Percentiles rank a stretch among this genome's conserved stretches.
Evolutionary conservation across 495 filamentous ascomycete species (phyloP).

Genomic region (Neurospora intermedia): DNA sequence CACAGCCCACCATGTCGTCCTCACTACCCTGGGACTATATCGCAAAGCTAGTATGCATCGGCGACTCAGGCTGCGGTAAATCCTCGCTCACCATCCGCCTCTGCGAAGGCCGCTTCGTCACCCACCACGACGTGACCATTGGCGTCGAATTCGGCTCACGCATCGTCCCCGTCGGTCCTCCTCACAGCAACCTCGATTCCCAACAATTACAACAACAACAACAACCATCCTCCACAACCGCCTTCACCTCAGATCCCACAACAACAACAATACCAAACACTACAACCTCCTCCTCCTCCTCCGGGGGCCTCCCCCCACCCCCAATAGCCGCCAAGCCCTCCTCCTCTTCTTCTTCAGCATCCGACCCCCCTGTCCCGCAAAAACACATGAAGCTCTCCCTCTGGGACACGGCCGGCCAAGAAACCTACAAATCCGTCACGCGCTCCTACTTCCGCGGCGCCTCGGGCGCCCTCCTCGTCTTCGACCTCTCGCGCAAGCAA

Average conservation of each 20-base stretch:
- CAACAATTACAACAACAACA: not conserved
- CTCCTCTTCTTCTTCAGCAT: constrained; percentile 5
- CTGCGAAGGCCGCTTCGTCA: constrained; percentile 91
- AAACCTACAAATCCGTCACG: constrained; percentile 93
- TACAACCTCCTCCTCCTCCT: not conserved
- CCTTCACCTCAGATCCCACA: not conserved
- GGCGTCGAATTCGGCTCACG: constrained; percentile 95
- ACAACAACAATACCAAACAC: not conserved
- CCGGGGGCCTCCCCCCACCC: constrained; percentile 27
- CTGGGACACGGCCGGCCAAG: constrained; percentile 97
- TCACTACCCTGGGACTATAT: constrained; percentile 87
- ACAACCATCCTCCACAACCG: not conserved
- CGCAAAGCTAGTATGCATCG: constrained; percentile 94
- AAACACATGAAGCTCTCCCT: constrained; percentile 69
- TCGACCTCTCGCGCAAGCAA: constrained; percentile 59
- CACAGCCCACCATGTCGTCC: constrained; percentile 24
- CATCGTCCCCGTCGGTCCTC: constrained; percentile 84
- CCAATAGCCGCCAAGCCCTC: constrained; percentile 7
- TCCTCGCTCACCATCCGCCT: constrained; percentile 83
- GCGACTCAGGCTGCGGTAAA: constrained; percentile 90
- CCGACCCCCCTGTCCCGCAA: constrained; percentile 29
- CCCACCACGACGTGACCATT: constrained; percentile 92
- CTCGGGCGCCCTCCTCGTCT: constrained; percentile 84
- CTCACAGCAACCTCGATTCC: constrained; percentile 33
- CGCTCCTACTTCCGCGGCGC: constrained; percentile 92